phyloP scores from a whole-genome alignment of 1,139 yeast genomes.

The Taphrina deformans region DNA sequence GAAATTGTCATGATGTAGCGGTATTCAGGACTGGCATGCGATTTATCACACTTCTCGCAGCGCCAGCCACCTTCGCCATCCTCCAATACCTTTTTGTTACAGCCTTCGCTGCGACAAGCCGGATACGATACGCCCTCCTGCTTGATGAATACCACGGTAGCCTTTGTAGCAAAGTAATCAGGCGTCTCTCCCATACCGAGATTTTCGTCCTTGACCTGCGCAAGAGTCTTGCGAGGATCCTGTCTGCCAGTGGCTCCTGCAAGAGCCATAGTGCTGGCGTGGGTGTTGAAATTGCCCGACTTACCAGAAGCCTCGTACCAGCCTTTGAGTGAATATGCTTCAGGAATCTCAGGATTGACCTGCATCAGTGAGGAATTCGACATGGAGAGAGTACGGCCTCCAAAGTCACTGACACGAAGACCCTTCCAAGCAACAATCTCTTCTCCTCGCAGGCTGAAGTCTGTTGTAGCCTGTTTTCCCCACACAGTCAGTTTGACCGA shows the following conservation, averaged over 20 bases:
- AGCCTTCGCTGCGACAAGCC: constrained; percentile 70
- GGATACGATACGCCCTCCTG: constrained; percentile 82
- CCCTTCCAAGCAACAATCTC: constrained; percentile 91
- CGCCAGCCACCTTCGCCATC: constrained; percentile 69
- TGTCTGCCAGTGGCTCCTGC: constrained; percentile 44
- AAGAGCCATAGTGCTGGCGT: constrained; percentile 35
- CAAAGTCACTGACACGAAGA: constrained; percentile 83
- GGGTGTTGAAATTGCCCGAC: constrained; percentile 39
- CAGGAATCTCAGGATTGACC: constrained; percentile 83
- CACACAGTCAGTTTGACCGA: constrained; percentile 82
- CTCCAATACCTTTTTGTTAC: constrained; percentile 80
- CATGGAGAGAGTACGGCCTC: constrained; percentile 80
- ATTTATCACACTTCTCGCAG: constrained; percentile 85
- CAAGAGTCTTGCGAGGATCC: constrained; percentile 54
- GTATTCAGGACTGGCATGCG: constrained; percentile 66
- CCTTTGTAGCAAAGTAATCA: constrained; percentile 75
- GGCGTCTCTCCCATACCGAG: constrained; percentile 71
- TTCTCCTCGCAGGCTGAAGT: constrained; percentile 69
- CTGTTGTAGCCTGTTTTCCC: constrained; percentile 75
- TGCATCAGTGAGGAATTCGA: constrained; percentile 74
- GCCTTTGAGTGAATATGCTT: constrained; percentile 83
- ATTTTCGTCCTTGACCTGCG: constrained; percentile 65
- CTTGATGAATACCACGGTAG: constrained; percentile 67
- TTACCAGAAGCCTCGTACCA: constrained; percentile 89
- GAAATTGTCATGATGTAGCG: constrained; percentile 75